Evolutionary conservation across 2,329 filamentous ascomycete genomes (phyloP), one percentile per base, ranked within the genome.

Genomic region (Exophiala aquamarina): DNA sequence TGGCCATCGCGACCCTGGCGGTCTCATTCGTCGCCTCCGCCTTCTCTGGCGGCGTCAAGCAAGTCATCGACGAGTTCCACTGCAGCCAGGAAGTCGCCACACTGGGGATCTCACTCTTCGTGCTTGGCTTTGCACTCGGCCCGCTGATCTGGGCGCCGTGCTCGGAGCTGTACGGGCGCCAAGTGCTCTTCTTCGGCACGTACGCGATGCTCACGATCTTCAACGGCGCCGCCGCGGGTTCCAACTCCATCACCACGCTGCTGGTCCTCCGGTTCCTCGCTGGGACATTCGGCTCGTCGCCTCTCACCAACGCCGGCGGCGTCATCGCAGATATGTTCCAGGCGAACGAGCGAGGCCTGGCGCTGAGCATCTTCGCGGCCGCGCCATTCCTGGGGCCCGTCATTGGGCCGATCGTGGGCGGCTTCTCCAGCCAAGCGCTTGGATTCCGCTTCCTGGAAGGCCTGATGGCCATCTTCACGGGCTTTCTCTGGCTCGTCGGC

Each of bases 361-460:
- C 84, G 2, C 81, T 87, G 65, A 81, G 84, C 0, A 77, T 78
- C 0, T 87, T 86, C 61, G 62, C 67, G 0, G 59, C 70, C 6
- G 61, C 67, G 64, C 70, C 3, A 56, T 68, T 11, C 20, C 72
- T 2, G 79, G 79, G 5, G 77, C 79, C 0, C 75, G 81, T 41
- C 68, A 73, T 10, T 75, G 81, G 79, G 3, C 78, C 79, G 0
- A 76, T 81, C 36, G 70, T 74, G 3, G 77, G 77, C 13, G 75
- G 49, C 6, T 52, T 52, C 17, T n/a, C 49, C 1, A 36, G 35
- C 10, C 26, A 33, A 17, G 42, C 20, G 6, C 15, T 35, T 3
- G 83, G 82, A 13, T 87, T 84, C 85, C 72, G 82, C 57, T 87
- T 84, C 84, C 77, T 87, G 19, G 71, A 79, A 61, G 81, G 81